A percentile compares a stretch with the other conserved stretches of the same genome.
Evolutionary conservation across 345 rosid genomes (phyloP).

Genomic region (Microthlaspi erraticum): DNA sequence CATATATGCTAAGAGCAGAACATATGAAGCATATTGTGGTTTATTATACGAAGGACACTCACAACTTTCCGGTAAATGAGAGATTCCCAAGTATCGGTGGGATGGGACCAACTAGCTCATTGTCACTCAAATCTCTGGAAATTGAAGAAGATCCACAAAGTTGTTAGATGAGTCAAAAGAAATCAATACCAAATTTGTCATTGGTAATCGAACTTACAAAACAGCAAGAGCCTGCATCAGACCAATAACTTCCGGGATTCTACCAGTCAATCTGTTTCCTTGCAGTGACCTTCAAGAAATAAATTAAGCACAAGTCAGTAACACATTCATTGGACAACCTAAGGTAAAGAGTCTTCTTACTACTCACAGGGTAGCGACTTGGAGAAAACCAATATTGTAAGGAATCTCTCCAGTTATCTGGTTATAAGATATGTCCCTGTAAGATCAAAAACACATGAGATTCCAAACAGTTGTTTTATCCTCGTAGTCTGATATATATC

Average conservation of each 20-base stretch:
- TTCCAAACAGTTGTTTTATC: background rate
- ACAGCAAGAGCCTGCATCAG: conserved; percentile 99
- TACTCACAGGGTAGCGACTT: conserved; percentile 96
- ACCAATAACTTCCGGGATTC: conserved; percentile 90
- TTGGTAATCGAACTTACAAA: conserved; percentile 57
- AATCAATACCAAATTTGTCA: background rate
- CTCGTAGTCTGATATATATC: background rate
- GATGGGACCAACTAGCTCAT: conserved; percentile 82
- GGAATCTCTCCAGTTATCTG: conserved; percentile 89
- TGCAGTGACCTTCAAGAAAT: conserved; percentile 73
- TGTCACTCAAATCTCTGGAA: conserved; percentile 88
- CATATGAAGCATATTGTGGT: background rate
- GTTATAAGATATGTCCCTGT: conserved; percentile 90
- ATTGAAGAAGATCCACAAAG: background rate
- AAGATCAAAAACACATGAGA: background rate
- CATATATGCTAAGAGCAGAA: background rate
- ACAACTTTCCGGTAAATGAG: conserved; percentile 92
- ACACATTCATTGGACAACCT: background rate
- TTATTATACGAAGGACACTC: conserved; percentile 31
- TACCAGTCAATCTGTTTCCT: conserved; percentile 78
- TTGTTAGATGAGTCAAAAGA: conserved; percentile 2
- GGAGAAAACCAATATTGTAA: conserved; percentile 90
- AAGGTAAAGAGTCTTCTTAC: background rate
- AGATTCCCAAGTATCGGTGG: conserved; percentile 94
- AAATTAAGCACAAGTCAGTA: background rate